Percentiles rank a stretch among this genome's conserved stretches.
These are phyloP conservation scores for Colletotrichum horii DNA, from an alignment of 2,329 filamentous ascomycete genomes.

Conservation along the genomic window DNA sequence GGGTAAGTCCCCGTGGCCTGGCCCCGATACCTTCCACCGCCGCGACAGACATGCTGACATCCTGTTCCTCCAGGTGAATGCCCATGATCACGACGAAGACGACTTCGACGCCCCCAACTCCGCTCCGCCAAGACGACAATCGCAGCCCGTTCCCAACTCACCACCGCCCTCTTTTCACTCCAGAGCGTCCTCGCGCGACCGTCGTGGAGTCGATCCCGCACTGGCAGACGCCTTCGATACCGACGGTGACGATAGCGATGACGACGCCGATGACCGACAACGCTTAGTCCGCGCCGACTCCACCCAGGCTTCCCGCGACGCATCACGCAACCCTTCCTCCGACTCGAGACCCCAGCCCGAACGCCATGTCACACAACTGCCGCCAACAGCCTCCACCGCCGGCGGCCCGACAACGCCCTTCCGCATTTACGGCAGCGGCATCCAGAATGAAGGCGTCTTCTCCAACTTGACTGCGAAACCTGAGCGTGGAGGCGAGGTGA, in stretches of 20 bases:
- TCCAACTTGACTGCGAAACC: conserved; percentile 94
- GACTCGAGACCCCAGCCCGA: conserved; percentile 22
- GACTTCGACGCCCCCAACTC: conserved; percentile 43
- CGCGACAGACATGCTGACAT: conserved; percentile 14
- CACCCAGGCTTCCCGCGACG: conserved; percentile 28
- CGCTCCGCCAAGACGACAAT: conserved; percentile 29
- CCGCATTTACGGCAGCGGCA: conserved; percentile 72
- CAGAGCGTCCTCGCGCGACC: conserved; percentile 66
- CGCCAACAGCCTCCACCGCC: conserved; percentile 26
- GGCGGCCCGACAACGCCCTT: conserved; percentile 37
- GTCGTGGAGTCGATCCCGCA: conserved; percentile 70
- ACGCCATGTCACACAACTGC: conserved; percentile 23
- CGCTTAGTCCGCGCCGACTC: conserved; percentile 77
- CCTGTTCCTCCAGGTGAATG: conserved; percentile 53
- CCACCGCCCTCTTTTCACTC: conserved; percentile 89
- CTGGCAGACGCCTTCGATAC: conserved; percentile 92
- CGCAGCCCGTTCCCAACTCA: conserved; percentile 56
- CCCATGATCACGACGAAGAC: conserved; percentile 65
- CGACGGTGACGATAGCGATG: conserved; percentile 76
- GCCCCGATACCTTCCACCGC: background rate
- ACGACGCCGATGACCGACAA: conserved; percentile 82
- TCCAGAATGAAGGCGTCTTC: conserved; percentile 93
- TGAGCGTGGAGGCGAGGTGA: conserved; percentile 75
- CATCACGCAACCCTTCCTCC: conserved; percentile 20
- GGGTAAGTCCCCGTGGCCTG: conserved; percentile 47